Evolutionary conservation across 1,284 basidiomycete species (phyloP), one percentile per base, ranked within the genome.

Genomic region (Ceratobasidium sp.): DNA sequence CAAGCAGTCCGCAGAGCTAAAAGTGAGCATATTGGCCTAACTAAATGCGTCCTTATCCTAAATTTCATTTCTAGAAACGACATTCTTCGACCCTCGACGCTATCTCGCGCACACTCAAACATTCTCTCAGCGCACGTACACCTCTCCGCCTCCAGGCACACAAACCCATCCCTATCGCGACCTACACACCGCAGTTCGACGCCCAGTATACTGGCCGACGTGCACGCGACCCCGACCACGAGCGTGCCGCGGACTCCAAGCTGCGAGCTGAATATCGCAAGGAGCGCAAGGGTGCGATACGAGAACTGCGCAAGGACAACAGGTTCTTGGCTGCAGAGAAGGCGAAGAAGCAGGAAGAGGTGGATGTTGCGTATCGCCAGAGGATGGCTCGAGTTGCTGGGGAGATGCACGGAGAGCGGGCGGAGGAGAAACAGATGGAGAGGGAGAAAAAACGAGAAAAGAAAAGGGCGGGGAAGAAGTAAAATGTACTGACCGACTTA

Each of bases 251-350:
- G 76, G 88, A 89, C 0, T 83, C 90, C 75, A 99, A 99, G 82
- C 83, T 99, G 78, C 91, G 92, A 62, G 88, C 89, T 44, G 89
- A 97, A 81, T 91, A 95, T 85, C 98, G 98, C 84, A 92, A 98
- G 83, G 98, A 99, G 84, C 87, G 88, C 80, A 99, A 98, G 85
- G 96, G 98, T 41, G 98, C 98, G 1, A 95, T 99, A 75, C 87
- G 97, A 71, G 98, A 99, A 80, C 85, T 99, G 73, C 89, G 98
- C 75, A 98, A 98, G 84, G 98, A 99, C 81, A 91, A 94, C 75
- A 87, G 89, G 75, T 99, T 98, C 88, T 85, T 99, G 81, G 96
- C 98, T 11, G 86, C 87, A 59, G 94, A 96, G 79, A 89, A 94
- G 79, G 91, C 94, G 78, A 88, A 90, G 82, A 90, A 91, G 80